Conservation (phyloP, 1,284 basidiomycete species). For the Fistulinella cinereoalba region DNA sequence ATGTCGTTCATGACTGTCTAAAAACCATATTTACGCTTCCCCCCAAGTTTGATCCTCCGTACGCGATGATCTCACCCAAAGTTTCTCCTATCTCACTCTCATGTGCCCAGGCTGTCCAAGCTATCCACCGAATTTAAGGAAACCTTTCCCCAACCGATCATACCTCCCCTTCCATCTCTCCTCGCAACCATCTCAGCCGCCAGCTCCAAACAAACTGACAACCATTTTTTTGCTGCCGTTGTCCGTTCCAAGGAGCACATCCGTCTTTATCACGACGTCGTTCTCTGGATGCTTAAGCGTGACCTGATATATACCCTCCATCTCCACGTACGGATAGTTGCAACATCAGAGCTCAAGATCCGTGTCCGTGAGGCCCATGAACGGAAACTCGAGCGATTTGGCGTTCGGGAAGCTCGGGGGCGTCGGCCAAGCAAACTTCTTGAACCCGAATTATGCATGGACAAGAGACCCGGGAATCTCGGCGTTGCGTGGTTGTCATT, state of each 20-base stretch:
- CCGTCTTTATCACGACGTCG: constrained; percentile 73
- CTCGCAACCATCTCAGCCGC: constrained; percentile 71
- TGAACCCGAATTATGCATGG: constrained; percentile 22
- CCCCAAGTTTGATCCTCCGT: constrained; percentile 66
- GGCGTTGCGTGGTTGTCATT: constrained; percentile 44
- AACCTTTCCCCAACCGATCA: constrained; percentile 59
- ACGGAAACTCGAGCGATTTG: constrained; percentile 39
- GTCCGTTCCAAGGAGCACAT: constrained; percentile 67
- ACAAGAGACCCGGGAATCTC: constrained; percentile 20
- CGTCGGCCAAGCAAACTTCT: constrained; percentile 23
- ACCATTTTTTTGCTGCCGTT: constrained; percentile 76
- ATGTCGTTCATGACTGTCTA: constrained; percentile 77
- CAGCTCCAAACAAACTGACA: constrained; percentile 56
- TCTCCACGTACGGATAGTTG: constrained; percentile 82
- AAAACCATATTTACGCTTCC: constrained; percentile 82
- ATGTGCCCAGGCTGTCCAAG: constrained; percentile 49
- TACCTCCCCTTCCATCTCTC: constrained; percentile 73
- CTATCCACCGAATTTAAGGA: constrained; percentile 64
- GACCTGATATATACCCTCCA: constrained; percentile 86
- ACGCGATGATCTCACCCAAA: constrained; percentile 31
- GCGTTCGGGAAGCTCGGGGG: constrained; percentile 20
- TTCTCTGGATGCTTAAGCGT: constrained; percentile 90
- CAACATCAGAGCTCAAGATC: constrained; percentile 73
- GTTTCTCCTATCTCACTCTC: not conserved
- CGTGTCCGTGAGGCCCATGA: constrained; percentile 51